Evolutionary conservation across 2,329 filamentous ascomycete species (phyloP).

Genomic region (Penicillium decumbens): DNA sequence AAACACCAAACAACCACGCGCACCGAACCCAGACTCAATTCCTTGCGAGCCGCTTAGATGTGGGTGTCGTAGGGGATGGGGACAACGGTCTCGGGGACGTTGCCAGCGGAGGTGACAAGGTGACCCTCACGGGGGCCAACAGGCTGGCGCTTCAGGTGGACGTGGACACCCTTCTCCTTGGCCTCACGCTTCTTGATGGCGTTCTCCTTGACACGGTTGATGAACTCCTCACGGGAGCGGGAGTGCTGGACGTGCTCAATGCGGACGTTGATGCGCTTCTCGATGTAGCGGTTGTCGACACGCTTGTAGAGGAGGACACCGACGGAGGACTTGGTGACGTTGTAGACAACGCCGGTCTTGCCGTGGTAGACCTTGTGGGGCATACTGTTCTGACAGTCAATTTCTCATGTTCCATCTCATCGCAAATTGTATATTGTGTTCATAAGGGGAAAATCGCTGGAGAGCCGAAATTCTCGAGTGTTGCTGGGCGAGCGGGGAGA

Average conservation of each 20-base stretch:
- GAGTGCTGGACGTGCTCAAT: constrained; percentile 95
- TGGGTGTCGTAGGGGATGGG: constrained; percentile 97
- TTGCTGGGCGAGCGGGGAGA: not conserved
- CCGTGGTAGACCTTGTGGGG: constrained; percentile 99
- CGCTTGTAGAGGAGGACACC: constrained; percentile 99
- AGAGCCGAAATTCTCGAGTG: not conserved
- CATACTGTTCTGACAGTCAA: constrained; percentile 59
- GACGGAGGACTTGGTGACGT: constrained; percentile 96
- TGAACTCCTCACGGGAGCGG: constrained; percentile 93
- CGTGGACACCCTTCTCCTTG: constrained; percentile 78
- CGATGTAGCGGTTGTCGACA: constrained; percentile 98
- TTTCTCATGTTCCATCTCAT: constrained; percentile 8
- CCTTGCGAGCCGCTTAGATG: constrained; percentile 62
- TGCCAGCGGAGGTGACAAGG: constrained; percentile 74
- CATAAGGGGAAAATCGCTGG: not conserved
- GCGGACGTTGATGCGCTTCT: constrained; percentile 99
- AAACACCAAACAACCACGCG: constrained; percentile 39
- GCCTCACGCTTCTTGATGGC: constrained; percentile 87
- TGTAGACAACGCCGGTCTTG: constrained; percentile 97
- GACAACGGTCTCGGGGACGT: constrained; percentile 83
- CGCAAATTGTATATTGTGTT: not conserved
- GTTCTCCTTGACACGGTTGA: constrained; percentile 94
- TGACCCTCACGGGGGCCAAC: constrained; percentile 71
- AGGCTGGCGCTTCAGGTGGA: constrained; percentile 91
- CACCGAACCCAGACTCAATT: constrained; percentile 30